phyloP scores from a whole-genome alignment of 345 rosid species.

The Hibiscus tridactylites region DNA sequence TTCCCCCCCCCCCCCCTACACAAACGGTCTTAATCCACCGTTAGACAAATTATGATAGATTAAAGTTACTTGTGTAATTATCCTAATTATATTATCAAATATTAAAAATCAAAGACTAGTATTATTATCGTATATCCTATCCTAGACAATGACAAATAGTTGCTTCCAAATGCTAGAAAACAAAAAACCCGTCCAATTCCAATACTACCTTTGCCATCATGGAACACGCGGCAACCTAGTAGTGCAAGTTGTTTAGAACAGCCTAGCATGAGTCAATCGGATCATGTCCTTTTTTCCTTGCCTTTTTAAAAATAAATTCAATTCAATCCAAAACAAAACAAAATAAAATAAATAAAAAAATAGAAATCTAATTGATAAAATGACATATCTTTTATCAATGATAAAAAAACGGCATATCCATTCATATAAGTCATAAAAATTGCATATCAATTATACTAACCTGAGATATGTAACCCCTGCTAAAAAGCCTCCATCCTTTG shows the following conservation, averaged over 20 bases:
- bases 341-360: neutral
- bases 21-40: no score
- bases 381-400: no score
- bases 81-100: no score
- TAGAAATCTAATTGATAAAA: neutral
- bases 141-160: neutral
- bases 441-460: constrained; percentile 24
- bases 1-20: no score
- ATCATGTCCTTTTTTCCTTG: neutral
- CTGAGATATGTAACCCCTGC: constrained; percentile 62
- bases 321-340: no score
- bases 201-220: neutral
- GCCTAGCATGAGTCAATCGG: neutral
- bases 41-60: no score
- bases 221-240: neutral
- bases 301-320: no score
- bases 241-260: neutral
- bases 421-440: neutral
- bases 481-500: constrained; percentile 48
- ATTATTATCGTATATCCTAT: neutral
- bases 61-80: no score
- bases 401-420: neutral
- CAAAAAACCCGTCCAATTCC: neutral
- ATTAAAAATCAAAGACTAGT: no score
- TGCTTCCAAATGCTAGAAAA: neutral